Evolutionary conservation across 805 yeast genomes (phyloP).

Genomic region (Metschnikowia cubensis): DNA sequence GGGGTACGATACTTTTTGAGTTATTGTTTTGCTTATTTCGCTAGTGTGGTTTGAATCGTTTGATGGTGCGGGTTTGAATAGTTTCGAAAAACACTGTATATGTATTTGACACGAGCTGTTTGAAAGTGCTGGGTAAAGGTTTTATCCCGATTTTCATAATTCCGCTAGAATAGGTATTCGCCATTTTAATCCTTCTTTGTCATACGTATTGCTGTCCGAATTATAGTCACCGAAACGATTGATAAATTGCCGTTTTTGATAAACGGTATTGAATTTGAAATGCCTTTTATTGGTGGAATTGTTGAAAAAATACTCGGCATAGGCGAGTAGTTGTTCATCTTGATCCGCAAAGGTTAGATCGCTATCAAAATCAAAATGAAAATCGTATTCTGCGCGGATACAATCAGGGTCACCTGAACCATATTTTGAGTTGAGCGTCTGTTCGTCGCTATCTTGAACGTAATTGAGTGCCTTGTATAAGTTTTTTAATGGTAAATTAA

Average conservation of each 20-base stretch:
- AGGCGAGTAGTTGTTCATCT: slow-evolving; percentile 22
- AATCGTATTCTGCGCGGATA: slow-evolving; percentile 19
- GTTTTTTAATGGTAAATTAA: slow-evolving; percentile 44
- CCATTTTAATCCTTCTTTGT: slow-evolving; percentile 38
- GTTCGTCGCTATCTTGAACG: slow-evolving; percentile 29
- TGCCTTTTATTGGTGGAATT: slow-evolving; percentile 27
- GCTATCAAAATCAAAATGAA: slow-evolving; percentile 7
- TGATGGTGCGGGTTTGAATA: no score
- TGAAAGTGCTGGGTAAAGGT: background rate
- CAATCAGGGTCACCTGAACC: slow-evolving; percentile 19
- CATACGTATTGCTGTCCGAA: slow-evolving; percentile 23
- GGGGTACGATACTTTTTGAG: no score
- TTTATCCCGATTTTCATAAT: slow-evolving; percentile 15
- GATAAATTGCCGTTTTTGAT: slow-evolving; percentile 40
- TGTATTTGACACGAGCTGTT: background rate
- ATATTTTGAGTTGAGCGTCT: slow-evolving; percentile 12
- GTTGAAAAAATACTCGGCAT: slow-evolving; percentile 34
- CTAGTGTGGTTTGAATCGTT: no score
- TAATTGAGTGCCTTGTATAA: slow-evolving; percentile 44
- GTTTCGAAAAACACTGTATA: no score
- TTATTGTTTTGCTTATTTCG: no score
- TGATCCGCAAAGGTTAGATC: slow-evolving; percentile 1
- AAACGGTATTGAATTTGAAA: slow-evolving; percentile 39
- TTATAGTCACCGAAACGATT: slow-evolving; percentile 41
- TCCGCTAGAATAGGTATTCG: slow-evolving; percentile 39